phyloP scores from a whole-genome alignment of 129 eudicot species.

The sunflower (Helianthus annuus) region DNA sequence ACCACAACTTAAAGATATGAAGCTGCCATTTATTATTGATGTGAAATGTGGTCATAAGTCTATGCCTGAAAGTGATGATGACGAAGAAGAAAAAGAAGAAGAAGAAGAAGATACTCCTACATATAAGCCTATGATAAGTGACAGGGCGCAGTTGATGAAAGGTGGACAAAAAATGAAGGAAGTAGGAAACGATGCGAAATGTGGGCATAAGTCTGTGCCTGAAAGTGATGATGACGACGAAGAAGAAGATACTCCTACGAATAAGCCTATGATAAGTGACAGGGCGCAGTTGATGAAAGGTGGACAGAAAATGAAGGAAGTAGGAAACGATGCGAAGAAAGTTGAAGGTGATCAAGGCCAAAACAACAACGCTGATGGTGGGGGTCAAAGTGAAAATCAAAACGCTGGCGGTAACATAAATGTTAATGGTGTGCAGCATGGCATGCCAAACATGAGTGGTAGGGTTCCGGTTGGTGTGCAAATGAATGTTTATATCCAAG shows the following conservation, averaged over 20 bases:
- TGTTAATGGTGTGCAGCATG: constrained; percentile 60
- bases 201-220: constrained; percentile 30
- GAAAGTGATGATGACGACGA: constrained; percentile 25
- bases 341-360: neutral
- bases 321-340: no score
- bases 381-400: constrained; percentile 16
- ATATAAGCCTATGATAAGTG: constrained; percentile 33
- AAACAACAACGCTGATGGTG: constrained; percentile 30
- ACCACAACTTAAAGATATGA: no score
- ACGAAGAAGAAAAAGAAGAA: constrained; percentile 14
- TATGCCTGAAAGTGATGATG: constrained; percentile 21
- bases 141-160: constrained; percentile 35
- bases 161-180: neutral
- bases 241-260: constrained; percentile 24
- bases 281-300: constrained; percentile 38
- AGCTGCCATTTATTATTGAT: constrained; percentile 19
- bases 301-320: no score
- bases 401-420: constrained; percentile 33
- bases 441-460: constrained; percentile 46
- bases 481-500: no score
- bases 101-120: constrained; percentile 20
- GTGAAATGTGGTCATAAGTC: constrained; percentile 27
- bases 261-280: constrained; percentile 32
- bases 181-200: neutral
- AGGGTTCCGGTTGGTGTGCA: constrained; percentile 42